These are phyloP conservation scores for Kwoniella sp. DNA, from an alignment of 768 basidiomycete species.

Conservation along the genomic window DNA sequence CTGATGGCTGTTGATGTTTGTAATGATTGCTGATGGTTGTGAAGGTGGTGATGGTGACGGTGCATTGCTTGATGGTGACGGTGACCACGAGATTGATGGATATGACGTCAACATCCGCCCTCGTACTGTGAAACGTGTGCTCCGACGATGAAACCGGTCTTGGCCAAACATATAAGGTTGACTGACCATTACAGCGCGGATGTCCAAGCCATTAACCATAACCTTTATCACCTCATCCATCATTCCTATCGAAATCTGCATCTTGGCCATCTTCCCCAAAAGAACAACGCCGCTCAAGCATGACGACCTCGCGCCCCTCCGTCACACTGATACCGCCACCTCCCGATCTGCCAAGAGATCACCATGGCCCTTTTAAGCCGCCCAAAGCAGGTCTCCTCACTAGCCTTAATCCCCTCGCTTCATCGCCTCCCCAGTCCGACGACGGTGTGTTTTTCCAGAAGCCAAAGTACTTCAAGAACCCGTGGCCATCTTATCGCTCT, in stretches of 20 bases:
- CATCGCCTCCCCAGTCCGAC: neutral
- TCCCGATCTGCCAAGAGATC: slow-evolving; percentile 14
- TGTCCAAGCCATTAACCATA: too few relatives aligned
- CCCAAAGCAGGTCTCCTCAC: neutral
- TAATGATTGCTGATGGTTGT: too few relatives aligned
- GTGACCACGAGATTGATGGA: neutral
- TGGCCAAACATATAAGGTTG: too few relatives aligned
- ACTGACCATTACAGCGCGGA: too few relatives aligned
- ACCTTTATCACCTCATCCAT: too few relatives aligned
- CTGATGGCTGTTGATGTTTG: neutral
- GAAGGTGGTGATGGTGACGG: neutral
- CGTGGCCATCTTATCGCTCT: slow-evolving; percentile 52
- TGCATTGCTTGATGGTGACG: neutral
- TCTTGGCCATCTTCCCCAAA: too few relatives aligned
- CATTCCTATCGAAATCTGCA: too few relatives aligned
- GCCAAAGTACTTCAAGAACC: slow-evolving; percentile 49
- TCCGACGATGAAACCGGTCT: too few relatives aligned
- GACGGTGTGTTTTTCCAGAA: slow-evolving; percentile 7
- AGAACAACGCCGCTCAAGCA: too few relatives aligned
- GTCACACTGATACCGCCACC: slow-evolving; percentile 25
- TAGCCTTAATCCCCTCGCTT: neutral
- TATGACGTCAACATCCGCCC: too few relatives aligned
- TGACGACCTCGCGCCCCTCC: slow-evolving; percentile 10
- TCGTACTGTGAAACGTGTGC: too few relatives aligned
- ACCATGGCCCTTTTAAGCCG: slow-evolving; percentile 33